phyloP scores from a whole-genome alignment of 768 basidiomycete species.

The Lentinus tigrinus region DNA sequence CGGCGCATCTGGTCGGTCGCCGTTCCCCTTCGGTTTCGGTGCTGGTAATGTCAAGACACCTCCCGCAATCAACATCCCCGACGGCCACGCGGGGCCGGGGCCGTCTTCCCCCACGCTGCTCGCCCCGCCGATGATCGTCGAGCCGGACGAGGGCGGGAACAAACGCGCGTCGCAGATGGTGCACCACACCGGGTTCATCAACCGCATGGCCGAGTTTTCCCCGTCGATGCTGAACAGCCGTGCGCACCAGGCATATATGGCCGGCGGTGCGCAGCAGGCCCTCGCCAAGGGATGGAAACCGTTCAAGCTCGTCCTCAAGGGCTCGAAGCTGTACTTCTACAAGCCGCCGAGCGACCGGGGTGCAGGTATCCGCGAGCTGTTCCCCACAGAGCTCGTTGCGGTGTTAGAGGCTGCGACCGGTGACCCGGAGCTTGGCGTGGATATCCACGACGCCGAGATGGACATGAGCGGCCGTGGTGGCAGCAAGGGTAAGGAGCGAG shows the following conservation, averaged over 20 bases:
- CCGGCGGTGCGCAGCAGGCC: slow-evolving; percentile 19
- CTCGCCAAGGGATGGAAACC: slow-evolving; percentile 78
- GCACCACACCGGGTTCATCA: slow-evolving; percentile 73
- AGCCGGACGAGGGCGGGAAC: slow-evolving; percentile 37
- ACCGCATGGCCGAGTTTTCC: slow-evolving; percentile 57
- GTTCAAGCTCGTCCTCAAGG: slow-evolving; percentile 80
- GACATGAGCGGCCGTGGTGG: slow-evolving; percentile 29
- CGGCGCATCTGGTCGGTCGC: slow-evolving; percentile 23
- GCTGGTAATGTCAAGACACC: slow-evolving; percentile 17
- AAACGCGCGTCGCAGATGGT: slow-evolving; percentile 79
- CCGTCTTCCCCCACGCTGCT: slow-evolving; percentile 36
- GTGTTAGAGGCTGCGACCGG: slow-evolving; percentile 47
- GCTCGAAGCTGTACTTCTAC: slow-evolving; percentile 83
- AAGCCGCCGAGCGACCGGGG: slow-evolving; percentile 75
- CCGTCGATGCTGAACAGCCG: slow-evolving; percentile 34
- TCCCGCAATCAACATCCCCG: slow-evolving; percentile 2
- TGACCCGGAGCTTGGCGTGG: slow-evolving; percentile 19
- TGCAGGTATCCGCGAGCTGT: slow-evolving; percentile 67
- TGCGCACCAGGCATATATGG: slow-evolving; percentile 27
- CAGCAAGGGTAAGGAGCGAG: slow-evolving; percentile 36
- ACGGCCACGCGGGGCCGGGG: background rate
- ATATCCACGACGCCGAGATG: slow-evolving; percentile 24
- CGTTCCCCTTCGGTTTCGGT: slow-evolving; percentile 34
- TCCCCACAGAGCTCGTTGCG: slow-evolving; percentile 63
- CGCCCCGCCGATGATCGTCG: slow-evolving; percentile 49